phyloP scores from a whole-genome alignment of 2,329 filamentous ascomycete genomes.

The Botrytis hyacinthi region DNA sequence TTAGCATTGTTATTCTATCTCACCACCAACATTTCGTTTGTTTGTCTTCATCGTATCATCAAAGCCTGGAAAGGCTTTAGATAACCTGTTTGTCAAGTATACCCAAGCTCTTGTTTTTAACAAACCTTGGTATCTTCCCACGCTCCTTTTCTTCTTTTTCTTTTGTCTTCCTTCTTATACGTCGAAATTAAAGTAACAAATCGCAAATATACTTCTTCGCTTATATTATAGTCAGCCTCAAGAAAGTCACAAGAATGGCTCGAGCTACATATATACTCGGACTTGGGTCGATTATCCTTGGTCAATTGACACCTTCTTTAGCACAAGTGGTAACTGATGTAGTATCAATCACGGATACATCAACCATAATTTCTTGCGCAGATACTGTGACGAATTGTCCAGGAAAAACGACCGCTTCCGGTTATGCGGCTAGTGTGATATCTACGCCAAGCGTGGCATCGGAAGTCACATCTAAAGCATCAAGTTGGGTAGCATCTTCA shows the following conservation, averaged over 20 bases:
- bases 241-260: conserved; percentile 8
- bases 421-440: background rate
- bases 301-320: background rate
- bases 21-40: background rate
- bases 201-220: background rate
- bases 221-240: background rate
- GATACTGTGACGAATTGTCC: conserved; percentile 17
- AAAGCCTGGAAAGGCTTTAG: background rate
- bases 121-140: background rate
- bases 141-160: background rate
- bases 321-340: conserved; percentile 5
- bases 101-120: background rate
- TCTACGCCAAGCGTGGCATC: background rate
- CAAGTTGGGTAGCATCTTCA: background rate
- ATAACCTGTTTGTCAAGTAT: conserved; percentile 5
- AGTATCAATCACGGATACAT: conserved; percentile 7
- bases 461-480: background rate
- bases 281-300: conserved; percentile 1
- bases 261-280: conserved; percentile 1
- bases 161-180: background rate
- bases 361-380: conserved; percentile 16
- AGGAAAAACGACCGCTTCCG: background rate
- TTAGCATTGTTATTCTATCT: background rate
- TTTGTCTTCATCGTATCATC: background rate
- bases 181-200: background rate